phyloP scores from a whole-genome alignment of 2,329 filamentous ascomycete species.

The Fusarium sp. region DNA sequence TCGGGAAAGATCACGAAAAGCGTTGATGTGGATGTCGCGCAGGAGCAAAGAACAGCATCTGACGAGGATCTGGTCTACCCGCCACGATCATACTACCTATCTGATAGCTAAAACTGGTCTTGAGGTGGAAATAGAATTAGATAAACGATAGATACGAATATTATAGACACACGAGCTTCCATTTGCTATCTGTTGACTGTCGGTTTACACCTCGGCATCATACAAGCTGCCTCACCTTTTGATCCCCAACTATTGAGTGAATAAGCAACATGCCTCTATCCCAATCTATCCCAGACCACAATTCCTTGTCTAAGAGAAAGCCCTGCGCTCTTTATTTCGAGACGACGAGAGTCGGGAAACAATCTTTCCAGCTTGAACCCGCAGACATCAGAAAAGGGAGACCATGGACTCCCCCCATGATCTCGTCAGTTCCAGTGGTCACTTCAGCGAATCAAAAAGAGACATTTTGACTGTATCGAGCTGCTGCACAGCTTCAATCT shows the following conservation, averaged over 20 bases:
- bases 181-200: not conserved
- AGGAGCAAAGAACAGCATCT: constrained; percentile 5
- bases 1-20: constrained; percentile 15
- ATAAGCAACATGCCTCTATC: not conserved
- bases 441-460: constrained; percentile 16
- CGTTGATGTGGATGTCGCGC: constrained; percentile 3
- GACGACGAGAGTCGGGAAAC: not conserved
- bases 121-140: not conserved
- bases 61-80: constrained; percentile 20
- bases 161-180: not conserved
- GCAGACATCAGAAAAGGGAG: not conserved
- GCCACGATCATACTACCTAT: constrained; percentile 4
- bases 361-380: not conserved
- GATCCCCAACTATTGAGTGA: not conserved
- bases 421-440: not conserved
- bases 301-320: not conserved
- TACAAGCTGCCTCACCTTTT: not conserved
- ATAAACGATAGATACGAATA: not conserved
- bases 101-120: not conserved
- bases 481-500: constrained; percentile 22
- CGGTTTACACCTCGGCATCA: not conserved
- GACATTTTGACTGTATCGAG: constrained; percentile 29
- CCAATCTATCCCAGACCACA: not conserved
- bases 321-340: not conserved
- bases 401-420: not conserved